Evolutionary conservation across 2,329 filamentous ascomycete genomes (phyloP).

Genomic region (Lojkania enalia): DNA sequence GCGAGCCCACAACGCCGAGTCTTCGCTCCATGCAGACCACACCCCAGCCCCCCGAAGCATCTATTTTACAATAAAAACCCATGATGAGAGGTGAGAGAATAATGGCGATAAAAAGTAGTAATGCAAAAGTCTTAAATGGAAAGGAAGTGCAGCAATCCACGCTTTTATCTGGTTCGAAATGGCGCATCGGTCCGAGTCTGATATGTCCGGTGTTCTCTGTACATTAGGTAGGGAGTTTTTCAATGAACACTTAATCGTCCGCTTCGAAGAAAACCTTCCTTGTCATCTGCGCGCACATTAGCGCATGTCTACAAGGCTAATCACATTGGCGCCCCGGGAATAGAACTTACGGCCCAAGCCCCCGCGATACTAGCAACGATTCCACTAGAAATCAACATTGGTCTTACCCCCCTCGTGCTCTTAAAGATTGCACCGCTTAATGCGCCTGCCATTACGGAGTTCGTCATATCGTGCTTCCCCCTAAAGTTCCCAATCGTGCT

Average conservation of each 20-base stretch:
- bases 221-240: too few species aligned
- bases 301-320: constrained; percentile 3
- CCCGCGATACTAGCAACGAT: constrained; percentile 86
- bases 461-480: constrained; percentile 69
- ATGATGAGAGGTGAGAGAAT: constrained; percentile 9
- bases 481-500: constrained; percentile 45
- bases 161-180: background rate
- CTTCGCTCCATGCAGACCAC: constrained; percentile 3
- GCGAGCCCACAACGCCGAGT: background rate
- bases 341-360: constrained; percentile 72
- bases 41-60: constrained; percentile 1
- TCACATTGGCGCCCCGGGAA: too few species aligned
- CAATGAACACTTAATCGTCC: too few species aligned
- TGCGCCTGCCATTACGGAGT: constrained; percentile 82
- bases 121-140: constrained; percentile 2
- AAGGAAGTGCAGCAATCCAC: background rate
- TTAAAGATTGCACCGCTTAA: constrained; percentile 95
- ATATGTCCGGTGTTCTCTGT: too few species aligned
- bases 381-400: constrained; percentile 92
- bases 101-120: background rate
- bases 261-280: constrained; percentile 28
- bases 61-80: constrained; percentile 7
- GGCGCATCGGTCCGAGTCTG: too few species aligned
- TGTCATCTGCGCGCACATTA: constrained; percentile 21
- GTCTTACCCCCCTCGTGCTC: constrained; percentile 84